Percentiles rank a stretch among this genome's conserved stretches.
These are phyloP conservation scores for Collybia nuda DNA, from an alignment of 768 basidiomycete species.

Conservation along the genomic window DNA sequence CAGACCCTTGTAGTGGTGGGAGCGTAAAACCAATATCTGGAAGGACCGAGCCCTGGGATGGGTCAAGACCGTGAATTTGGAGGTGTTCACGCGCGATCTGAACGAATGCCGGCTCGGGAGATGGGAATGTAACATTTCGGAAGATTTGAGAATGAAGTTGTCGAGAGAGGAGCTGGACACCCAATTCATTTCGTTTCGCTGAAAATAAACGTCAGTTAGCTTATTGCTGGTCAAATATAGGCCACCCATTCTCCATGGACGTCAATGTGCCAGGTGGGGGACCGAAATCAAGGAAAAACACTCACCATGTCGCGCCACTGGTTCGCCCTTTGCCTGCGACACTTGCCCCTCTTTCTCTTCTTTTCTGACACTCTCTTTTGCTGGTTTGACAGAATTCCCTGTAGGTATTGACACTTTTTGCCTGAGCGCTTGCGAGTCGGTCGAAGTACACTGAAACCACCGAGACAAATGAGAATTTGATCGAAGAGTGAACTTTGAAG, in stretches of 20 bases:
- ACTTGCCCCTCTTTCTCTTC: conserved; percentile 1
- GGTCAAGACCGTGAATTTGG: conserved; percentile 76
- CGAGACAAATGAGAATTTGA: conserved; percentile 27
- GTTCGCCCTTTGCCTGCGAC: conserved; percentile 1
- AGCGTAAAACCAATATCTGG: conserved; percentile 79
- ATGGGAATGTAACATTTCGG: conserved; percentile 60
- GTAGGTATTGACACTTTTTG: conserved; percentile 10
- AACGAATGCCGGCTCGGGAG: conserved; percentile 59
- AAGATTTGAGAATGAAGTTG: conserved; percentile 85
- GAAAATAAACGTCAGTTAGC: not conserved
- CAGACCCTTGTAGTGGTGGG: conserved; percentile 78
- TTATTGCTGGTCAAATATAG: not conserved
- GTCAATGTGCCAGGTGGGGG: not conserved
- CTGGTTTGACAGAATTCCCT: conserved; percentile 3
- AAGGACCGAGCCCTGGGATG: conserved; percentile 76
- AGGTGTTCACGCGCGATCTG: conserved; percentile 84
- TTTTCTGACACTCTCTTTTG: not conserved
- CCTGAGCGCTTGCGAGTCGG: conserved; percentile 17
- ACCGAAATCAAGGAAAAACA: not conserved
- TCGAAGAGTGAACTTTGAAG: conserved; percentile 14
- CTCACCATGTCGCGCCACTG: conserved; percentile 10
- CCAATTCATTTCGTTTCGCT: conserved; percentile 82
- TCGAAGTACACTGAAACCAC: conserved; percentile 27
- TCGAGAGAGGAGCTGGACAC: conserved; percentile 90
- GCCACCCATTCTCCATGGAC: not conserved